Base-by-base conservation (phyloP, 768 basidiomycete species). In the Leccinum incarnatum region DNA sequence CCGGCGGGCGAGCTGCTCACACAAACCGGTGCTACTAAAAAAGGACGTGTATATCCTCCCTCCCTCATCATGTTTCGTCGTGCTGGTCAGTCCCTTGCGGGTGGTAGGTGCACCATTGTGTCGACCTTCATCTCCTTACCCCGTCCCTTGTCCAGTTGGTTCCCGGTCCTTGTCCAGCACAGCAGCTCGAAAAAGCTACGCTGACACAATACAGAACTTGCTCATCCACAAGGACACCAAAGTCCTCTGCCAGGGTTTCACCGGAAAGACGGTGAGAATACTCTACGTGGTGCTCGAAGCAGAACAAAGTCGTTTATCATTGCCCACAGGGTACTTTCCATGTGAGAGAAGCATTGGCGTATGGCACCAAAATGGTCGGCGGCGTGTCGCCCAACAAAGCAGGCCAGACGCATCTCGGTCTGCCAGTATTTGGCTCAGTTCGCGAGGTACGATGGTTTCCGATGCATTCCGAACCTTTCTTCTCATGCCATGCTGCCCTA, bases 361-460 rank as follows among this genome's bases (percentile, higher is more conserved):
- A 92, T 70, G 96, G 97, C 19, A 98, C 96, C 58, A 91, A 88
- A 61, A 96, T 98, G 91, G 93, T 99, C 57, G 97, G 97, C 57
- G 97, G 97, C 61, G 95, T 97, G 55, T 95, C 93, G 2, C 93
- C 92, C 37, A 93, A 91, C 80, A 98, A 98, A 76, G 97, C 95
- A 55, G 97, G 97, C 14, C 87, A 91, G 74, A 92, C 85, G 3
- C 97, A 99, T 78, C 83, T 99, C 57, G 96, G 95, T 30, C 82
- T 98, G 21, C 97, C 97, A 42, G 87, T 99, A 32, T 99, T 93
- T 68, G 96, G 92, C 46, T 84, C 83, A 49, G 97, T 99, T 57
- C 82, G 82, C 71, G 96, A 98, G 81, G 95, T 93, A 66, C 71
- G 70, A 46, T 9, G 19, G 51, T 19, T n/a, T 23, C 62, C 8